These are phyloP conservation scores for Halophytophthora batemanensis DNA, from an alignment of 352 stramenopile species.

Conservation along the genomic window DNA sequence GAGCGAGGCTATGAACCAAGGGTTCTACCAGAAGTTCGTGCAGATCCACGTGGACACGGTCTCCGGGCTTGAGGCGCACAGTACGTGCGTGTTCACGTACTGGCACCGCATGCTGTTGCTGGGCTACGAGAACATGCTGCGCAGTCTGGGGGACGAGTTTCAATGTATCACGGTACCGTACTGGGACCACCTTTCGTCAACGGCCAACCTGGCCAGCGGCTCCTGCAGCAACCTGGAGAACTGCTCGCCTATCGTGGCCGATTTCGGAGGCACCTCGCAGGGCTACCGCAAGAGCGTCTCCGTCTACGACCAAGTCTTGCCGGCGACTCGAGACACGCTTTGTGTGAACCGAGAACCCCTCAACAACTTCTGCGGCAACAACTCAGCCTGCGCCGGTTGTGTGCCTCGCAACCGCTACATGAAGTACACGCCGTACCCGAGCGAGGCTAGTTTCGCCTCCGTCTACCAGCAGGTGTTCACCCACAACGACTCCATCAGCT, in stretches of 20 bases:
- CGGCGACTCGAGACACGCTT: constrained; percentile 12
- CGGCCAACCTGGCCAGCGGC: constrained; percentile 9
- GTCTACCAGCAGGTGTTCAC: constrained; percentile 48
- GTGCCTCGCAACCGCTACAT: constrained; percentile 16
- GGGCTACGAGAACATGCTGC: constrained; percentile 70
- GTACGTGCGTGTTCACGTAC: constrained; percentile 63
- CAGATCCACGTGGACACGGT: constrained; percentile 48
- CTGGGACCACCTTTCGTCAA: constrained; percentile 47
- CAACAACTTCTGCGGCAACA: constrained; percentile 41
- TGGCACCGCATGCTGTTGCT: constrained; percentile 64
- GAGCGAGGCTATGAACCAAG: constrained; percentile 31
- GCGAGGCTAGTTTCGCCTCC: constrained; percentile 34
- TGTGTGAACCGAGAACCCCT: constrained; percentile 32
- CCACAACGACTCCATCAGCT: constrained; percentile 15
- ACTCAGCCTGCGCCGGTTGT: constrained; percentile 30
- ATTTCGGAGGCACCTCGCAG: constrained; percentile 28
- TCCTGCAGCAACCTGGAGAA: constrained; percentile 28
- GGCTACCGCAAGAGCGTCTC: constrained; percentile 10
- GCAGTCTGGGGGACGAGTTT: constrained; percentile 33
- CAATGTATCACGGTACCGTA: constrained; percentile 58
- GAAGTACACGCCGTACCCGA: constrained; percentile 20
- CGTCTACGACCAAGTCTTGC: constrained; percentile 25
- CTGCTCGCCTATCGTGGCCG: constrained; percentile 34
- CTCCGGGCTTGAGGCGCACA: constrained; percentile 49
- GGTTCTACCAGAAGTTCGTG: constrained; percentile 48